Percentiles rank a stretch among this genome's conserved stretches.
Conservation (phyloP, 306 rosid genomes). For the Rosa rugosa region DNA sequence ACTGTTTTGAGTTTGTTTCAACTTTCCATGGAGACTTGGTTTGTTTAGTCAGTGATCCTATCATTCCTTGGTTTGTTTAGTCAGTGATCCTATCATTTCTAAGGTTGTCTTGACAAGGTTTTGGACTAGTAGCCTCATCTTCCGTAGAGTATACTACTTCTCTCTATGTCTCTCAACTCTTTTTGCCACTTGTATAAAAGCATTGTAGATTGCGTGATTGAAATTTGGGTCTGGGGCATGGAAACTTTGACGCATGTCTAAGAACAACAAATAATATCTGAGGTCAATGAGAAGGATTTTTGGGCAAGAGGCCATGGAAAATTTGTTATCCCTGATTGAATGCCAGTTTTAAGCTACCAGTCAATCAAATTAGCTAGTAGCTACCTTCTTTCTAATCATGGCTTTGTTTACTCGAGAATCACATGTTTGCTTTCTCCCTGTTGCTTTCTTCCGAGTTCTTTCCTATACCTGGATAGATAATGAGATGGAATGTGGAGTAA, state of each 20-base stretch:
- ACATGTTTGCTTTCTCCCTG: too few species aligned
- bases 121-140: background rate
- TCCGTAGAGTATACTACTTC: background rate
- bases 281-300: background rate
- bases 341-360: background rate
- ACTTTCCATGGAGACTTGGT: too few species aligned
- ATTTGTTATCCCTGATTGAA: background rate
- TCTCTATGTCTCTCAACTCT: background rate
- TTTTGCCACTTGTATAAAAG: background rate
- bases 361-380: too few species aligned
- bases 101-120: background rate
- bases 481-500: too few species aligned
- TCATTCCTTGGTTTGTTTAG: background rate
- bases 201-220: background rate
- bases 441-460: too few species aligned
- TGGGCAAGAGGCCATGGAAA: background rate
- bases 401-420: too few species aligned
- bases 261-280: background rate
- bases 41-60: background rate
- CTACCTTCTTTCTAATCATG: too few species aligned
- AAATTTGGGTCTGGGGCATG: background rate
- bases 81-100: background rate
- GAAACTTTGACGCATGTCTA: background rate
- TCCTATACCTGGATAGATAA: too few species aligned
- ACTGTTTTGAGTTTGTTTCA: too few species aligned